A percentile compares a stretch with the other conserved stretches of the same genome.
Evolutionary conservation across 164 flowering plant genomes (phyloP).

Genomic region (Houttuynia cordata): DNA sequence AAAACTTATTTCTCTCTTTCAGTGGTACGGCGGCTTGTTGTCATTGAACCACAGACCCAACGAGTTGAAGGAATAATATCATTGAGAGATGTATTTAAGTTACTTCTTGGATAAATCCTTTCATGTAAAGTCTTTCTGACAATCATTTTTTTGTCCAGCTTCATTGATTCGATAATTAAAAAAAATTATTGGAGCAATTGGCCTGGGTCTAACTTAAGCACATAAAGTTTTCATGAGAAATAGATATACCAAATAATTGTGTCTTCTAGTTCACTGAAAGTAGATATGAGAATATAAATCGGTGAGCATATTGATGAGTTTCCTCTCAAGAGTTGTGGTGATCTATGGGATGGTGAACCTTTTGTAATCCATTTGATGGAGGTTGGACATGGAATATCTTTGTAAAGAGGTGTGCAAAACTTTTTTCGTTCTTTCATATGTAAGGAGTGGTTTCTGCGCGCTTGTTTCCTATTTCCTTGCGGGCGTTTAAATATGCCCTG

Average conservation of each 20-base stretch:
- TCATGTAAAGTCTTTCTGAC: slow-evolving; percentile 6
- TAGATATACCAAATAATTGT: neutral
- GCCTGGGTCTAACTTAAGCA: neutral
- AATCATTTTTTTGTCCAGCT: slow-evolving; percentile 15
- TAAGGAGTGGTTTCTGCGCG: neutral
- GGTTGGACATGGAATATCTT: neutral
- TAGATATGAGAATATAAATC: neutral
- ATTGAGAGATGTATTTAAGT: slow-evolving; percentile 30
- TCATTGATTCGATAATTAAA: slow-evolving; percentile 13
- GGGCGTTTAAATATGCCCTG: neutral
- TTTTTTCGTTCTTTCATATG: neutral
- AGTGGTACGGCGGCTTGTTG: slow-evolving; percentile 41
- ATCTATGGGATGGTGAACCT: neutral
- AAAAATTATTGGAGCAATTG: slow-evolving; percentile 4
- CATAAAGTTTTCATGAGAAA: neutral
- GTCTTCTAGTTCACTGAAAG: neutral
- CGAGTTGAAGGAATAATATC: slow-evolving; percentile 60
- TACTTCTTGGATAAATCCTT: slow-evolving; percentile 21
- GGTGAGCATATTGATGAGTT: neutral
- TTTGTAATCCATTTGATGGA: no score
- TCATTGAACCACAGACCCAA: slow-evolving; percentile 46
- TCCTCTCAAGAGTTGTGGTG: neutral
- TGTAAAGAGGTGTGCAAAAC: neutral
- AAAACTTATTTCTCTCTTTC: slow-evolving; percentile 6
- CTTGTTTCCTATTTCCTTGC: neutral